Evolutionary conservation across 179 eudicot species (phyloP).

Genomic region (Corrigiola litoralis): DNA sequence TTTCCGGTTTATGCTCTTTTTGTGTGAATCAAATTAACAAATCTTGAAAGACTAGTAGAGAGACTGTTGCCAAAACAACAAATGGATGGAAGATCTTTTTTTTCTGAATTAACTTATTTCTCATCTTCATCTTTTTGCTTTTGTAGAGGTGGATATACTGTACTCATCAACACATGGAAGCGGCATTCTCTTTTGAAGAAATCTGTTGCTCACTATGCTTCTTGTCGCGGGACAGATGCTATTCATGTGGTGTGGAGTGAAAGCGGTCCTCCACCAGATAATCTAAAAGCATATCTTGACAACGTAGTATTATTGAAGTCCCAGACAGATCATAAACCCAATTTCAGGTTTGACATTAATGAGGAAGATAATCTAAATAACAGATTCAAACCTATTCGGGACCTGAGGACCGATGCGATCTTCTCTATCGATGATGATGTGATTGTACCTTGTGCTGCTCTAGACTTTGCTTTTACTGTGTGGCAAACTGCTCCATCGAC

Average conservation of each 20-base stretch:
- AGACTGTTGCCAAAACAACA: background rate
- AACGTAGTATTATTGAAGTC: conserved; percentile 38
- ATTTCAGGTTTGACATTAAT: conserved; percentile 52
- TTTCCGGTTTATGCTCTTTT: too few species aligned
- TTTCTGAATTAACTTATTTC: background rate
- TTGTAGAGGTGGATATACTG: conserved; percentile 58
- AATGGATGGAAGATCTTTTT: background rate
- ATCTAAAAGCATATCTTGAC: conserved; percentile 36
- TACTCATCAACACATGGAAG: conserved; percentile 75
- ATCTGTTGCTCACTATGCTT: conserved; percentile 65
- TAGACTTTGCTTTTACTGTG: conserved; percentile 60
- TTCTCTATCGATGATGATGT: conserved; percentile 74
- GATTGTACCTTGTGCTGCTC: conserved; percentile 52
- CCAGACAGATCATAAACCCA: conserved; percentile 35
- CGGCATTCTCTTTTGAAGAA: conserved; percentile 57
- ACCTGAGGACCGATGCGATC: conserved; percentile 54
- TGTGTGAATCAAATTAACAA: too few species aligned
- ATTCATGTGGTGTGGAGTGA: conserved; percentile 79
- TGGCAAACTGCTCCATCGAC: conserved; percentile 70
- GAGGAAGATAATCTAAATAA: conserved; percentile 60
- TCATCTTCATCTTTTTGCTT: background rate
- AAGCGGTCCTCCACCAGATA: conserved; percentile 48
- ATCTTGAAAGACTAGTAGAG: too few species aligned
- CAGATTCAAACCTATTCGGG: conserved; percentile 57
- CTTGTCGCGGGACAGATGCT: conserved; percentile 57